phyloP scores from a whole-genome alignment of 2,329 filamentous ascomycete species.

The Pleomassaria siparia region DNA sequence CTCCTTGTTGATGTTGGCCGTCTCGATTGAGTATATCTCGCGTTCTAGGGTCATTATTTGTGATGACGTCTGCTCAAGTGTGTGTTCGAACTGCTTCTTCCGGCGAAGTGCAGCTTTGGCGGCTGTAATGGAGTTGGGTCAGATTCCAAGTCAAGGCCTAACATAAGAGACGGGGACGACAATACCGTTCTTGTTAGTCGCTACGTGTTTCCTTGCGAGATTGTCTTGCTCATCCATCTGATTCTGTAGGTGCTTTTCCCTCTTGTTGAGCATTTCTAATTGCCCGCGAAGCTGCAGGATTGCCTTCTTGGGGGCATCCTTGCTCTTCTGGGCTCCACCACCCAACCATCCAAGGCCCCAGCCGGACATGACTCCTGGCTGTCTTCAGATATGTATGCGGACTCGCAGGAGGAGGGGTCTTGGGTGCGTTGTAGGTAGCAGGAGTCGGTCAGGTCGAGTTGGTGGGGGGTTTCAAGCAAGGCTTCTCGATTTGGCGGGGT shows the following conservation, averaged over 20 bases:
- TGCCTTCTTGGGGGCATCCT: constrained; percentile 94
- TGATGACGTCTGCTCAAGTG: constrained; percentile 82
- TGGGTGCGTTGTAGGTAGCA: neutral
- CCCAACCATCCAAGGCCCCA: constrained; percentile 78
- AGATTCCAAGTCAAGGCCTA: too few species aligned
- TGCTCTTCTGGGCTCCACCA: constrained; percentile 79
- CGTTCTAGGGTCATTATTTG: constrained; percentile 93
- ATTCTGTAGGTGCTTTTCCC: constrained; percentile 84
- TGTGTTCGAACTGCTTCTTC: constrained; percentile 93
- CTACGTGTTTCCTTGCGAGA: constrained; percentile 85
- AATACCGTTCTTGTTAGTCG: constrained; percentile 87
- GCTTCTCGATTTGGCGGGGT: constrained; percentile 10
- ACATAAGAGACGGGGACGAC: constrained; percentile 14
- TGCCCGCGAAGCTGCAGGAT: constrained; percentile 86
- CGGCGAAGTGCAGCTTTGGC: constrained; percentile 87
- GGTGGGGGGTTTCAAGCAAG: constrained; percentile 1
- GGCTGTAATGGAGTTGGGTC: too few species aligned
- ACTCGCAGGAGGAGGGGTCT: constrained; percentile 7
- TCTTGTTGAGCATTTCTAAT: constrained; percentile 96
- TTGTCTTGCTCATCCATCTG: constrained; percentile 93
- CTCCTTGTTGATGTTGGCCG: constrained; percentile 98
- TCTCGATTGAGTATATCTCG: constrained; percentile 95
- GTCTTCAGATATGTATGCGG: constrained; percentile 18
- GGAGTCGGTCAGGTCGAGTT: constrained; percentile 1
- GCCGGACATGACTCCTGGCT: constrained; percentile 37